Conservation (phyloP, 768 basidiomycete genomes). For the Peribolospora kevripleyi region DNA sequence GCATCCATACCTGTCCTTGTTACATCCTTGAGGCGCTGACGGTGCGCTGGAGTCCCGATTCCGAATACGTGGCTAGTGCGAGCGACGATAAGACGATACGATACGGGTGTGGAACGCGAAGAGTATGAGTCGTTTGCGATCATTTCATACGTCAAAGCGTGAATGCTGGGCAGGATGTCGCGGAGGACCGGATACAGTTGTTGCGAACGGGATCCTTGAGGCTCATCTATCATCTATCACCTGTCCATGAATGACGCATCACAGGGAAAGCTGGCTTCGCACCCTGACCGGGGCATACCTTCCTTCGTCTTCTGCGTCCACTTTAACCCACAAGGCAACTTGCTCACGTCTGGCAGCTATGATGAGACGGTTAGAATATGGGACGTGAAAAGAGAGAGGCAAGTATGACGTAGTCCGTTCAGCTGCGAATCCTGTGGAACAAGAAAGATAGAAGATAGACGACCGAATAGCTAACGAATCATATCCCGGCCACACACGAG, state of each 20-base stretch:
- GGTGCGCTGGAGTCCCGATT: constrained; percentile 71
- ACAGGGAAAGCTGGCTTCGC: constrained; percentile 36
- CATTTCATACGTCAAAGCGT: neutral
- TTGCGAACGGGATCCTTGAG: neutral
- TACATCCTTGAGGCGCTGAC: constrained; percentile 41
- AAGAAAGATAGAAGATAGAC: neutral
- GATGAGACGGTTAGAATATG: constrained; percentile 94
- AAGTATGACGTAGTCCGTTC: constrained; percentile 1
- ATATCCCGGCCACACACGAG: no score
- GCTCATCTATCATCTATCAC: constrained; percentile 2
- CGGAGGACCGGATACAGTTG: no score
- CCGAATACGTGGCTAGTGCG: constrained; percentile 61
- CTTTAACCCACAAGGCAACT: constrained; percentile 68
- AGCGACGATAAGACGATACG: constrained; percentile 63
- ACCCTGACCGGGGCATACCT: constrained; percentile 60
- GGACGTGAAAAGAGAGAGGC: constrained; percentile 66
- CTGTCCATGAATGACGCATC: constrained; percentile 5
- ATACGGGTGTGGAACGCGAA: constrained; percentile 43
- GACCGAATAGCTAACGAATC: neutral
- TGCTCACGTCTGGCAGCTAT: constrained; percentile 77
- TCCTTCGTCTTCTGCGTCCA: constrained; percentile 78
- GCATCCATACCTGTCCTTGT: constrained; percentile 5
- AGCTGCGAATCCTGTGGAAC: neutral
- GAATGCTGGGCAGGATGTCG: no score
- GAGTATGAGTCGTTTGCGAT: neutral